Evolutionary conservation across 2,329 filamentous ascomycete genomes (phyloP).

Genomic region (Pestalotiopsis fici): DNA sequence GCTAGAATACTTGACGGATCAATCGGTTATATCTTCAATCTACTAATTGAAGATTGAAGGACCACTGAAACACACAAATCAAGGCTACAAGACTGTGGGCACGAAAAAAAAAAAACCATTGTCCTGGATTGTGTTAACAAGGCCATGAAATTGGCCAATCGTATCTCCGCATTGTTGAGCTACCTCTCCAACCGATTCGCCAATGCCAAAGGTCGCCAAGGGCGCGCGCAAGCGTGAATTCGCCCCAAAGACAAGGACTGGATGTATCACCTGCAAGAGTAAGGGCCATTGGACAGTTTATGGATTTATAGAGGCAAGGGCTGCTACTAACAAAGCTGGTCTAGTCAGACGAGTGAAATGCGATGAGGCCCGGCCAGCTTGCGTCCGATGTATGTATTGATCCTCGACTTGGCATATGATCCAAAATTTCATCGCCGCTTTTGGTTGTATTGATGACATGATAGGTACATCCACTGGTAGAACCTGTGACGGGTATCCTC

Average conservation of each 20-base stretch:
- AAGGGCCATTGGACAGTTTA: neutral
- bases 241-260: constrained; percentile 10
- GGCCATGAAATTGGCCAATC: neutral
- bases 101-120: too few species aligned
- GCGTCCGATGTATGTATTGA: neutral
- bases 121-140: too few species aligned
- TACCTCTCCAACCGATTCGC: neutral
- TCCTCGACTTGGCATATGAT: too few species aligned
- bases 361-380: constrained; percentile 10
- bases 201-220: constrained; percentile 11
- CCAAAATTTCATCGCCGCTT: too few species aligned
- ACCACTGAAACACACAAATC: neutral
- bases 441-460: too few species aligned
- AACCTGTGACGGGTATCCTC: constrained; percentile 4
- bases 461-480: constrained; percentile 6
- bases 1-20: neutral
- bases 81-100: neutral
- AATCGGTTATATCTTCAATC: neutral
- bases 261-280: constrained; percentile 11
- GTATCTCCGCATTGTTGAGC: neutral
- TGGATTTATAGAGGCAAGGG: neutral
- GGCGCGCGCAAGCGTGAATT: constrained; percentile 11
- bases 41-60: neutral
- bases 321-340: neutral
- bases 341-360: constrained; percentile 11